Percentiles rank a stretch among this genome's conserved stretches.
phyloP scores from a whole-genome alignment of 176 grass and related monocot species.

The Raddia guianensis region DNA sequence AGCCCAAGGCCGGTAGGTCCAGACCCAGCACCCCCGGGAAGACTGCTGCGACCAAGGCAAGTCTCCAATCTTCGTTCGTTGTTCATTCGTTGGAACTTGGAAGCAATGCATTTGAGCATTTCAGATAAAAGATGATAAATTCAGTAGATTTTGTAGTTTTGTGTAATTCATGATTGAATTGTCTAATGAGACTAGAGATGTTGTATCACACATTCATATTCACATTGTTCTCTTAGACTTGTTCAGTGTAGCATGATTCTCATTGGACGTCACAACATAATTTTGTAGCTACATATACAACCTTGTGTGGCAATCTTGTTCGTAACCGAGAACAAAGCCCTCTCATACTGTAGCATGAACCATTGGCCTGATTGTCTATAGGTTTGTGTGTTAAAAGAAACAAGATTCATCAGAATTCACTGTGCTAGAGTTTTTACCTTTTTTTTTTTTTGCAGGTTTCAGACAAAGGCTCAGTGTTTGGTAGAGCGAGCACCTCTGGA shows the following conservation, averaged over 20 bases:
- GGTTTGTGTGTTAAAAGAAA: not conserved
- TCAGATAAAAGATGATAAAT: not conserved
- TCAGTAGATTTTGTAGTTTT: not conserved
- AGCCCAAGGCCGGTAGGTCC: slow-evolving; percentile 32
- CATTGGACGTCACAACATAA: not conserved
- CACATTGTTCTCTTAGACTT: not conserved
- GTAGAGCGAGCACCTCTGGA: slow-evolving; percentile 75
- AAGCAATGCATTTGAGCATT: not conserved
- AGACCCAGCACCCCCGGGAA: slow-evolving; percentile 41
- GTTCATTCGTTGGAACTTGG: not conserved
- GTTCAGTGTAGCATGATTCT: not conserved
- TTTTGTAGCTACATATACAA: not conserved
- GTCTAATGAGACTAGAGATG: not conserved
- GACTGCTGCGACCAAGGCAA: slow-evolving; percentile 46
- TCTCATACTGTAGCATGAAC: not conserved
- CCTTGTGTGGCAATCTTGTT: not conserved
- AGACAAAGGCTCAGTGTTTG: slow-evolving; percentile 50
- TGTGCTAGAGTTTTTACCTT: not conserved
- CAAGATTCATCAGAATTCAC: not conserved
- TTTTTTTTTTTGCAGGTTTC: slow-evolving; percentile 37
- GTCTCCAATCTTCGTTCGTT: slow-evolving; percentile 25
- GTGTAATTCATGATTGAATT: not conserved
- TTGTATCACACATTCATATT: not conserved
- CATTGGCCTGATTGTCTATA: not conserved
- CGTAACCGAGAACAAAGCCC: not conserved